Evolutionary conservation across 495 filamentous ascomycete species (phyloP), one percentile per base, ranked within the genome.

Genomic region (Penicillium desertorum): DNA sequence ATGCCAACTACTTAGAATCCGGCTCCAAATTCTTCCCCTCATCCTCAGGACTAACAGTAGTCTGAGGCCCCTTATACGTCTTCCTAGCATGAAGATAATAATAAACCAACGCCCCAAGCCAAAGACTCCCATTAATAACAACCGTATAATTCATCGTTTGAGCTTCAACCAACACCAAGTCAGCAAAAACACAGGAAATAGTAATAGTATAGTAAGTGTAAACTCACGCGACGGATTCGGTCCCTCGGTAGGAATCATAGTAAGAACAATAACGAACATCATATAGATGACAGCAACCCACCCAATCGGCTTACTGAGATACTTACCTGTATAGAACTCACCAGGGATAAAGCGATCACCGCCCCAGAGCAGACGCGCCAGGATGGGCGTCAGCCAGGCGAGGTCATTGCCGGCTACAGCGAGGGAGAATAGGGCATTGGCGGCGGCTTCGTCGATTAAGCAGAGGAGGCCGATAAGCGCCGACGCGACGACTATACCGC

Each of bases 21-120:
- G 16, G 46, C 29, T 60, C 45, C 30, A 43, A 23, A 37, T n/a
- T 23, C 45, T 58, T 64, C 1, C 66, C 63, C 44, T 60, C 63
- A 54, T 64, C 63, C 27, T 69, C 66, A 5, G 63, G 66, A 23
- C 47, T 48, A 41, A 88, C 70, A 45, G 88, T 90, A 55, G 87
- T 81, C 66, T 86, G 85, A 0, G 88, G 88, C 0, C 88, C 87
- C 56, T 85, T 86, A 64, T 88, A 91, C 74, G 84, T 88, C 67
- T 88, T 88, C 29, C 76, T 77, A 1, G 87, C 88, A 61, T 83
- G 77, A 5, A 89, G 63, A 65, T 81, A 73, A 68, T 87, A 88
- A 67, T 88, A 89, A n/a, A 78, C 19, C 37, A 86, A 45, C 1
- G 81, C 76, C 0, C 85, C 85, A 12, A 72, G 62, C 86, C 85